Evolutionary conservation across 495 filamentous ascomycete genomes (phyloP), one percentile per base, ranked within the genome.

Genomic region (Penicillium arizonense): DNA sequence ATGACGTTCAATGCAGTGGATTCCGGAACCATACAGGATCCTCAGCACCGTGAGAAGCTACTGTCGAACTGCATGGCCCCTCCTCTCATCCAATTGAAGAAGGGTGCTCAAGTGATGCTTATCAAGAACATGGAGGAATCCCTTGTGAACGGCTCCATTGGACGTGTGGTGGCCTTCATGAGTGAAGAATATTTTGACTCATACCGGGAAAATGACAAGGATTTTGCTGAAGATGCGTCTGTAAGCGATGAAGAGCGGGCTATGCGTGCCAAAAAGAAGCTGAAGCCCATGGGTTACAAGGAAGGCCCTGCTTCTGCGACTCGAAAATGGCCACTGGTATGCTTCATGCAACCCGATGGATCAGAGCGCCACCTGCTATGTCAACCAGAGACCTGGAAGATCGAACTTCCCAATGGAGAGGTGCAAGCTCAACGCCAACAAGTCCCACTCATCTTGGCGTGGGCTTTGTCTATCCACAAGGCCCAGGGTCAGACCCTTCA

Each of bases 61-160:
- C 77, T 98, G 0, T 60, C 81, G 2, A 95, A 89, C 64, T 96
- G 94, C 83, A 97, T 98, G 90, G 93, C 92, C 0, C 91, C 94
- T 4, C 78, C 78, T 26, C 55, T 62, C 1, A 81, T 97, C 14
- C 80, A 86, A 40, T 76, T 98, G 38, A 97, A 96, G 70, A 89
- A 93, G 58, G 90, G 90, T 14, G 86, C 91, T 0, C 95, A 97
- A 64, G 95, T 98, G 24, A 97, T 98, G 94, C 72, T 98, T n/a
- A 96, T 97, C 78, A 98, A 98, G 64, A 98, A 98, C 62, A 85
- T 96, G 75, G 94, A 98, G 67, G 93, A 96, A 3, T 82, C 79
- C 0, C 82, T 97, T 2, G 94, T 97, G 50, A 98, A 98, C 57
- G 94, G 94, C 4, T 95, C 94, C 0, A 80, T 97, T 34, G 94